Conservation (phyloP, 352 stramenopile genomes). For the Globisporangium abappressorium region DNA sequence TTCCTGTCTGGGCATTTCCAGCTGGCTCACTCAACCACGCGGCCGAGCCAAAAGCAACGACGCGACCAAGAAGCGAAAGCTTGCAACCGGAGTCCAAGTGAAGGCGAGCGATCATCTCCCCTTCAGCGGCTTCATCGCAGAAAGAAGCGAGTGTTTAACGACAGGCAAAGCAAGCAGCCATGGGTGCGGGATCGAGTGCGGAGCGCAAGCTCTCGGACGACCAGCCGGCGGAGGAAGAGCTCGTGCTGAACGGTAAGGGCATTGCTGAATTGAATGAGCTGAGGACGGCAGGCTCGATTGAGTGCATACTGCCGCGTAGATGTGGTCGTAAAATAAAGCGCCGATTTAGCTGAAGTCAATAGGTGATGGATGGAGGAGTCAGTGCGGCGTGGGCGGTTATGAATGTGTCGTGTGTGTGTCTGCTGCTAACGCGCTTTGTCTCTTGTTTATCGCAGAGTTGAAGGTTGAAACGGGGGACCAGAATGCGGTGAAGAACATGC, state of each 20-base stretch:
- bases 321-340: background rate
- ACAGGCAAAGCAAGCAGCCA: constrained; percentile 1
- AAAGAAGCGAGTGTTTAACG: background rate
- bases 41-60: constrained; percentile 1
- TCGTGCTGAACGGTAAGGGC: constrained; percentile 61
- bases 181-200: constrained; percentile 17
- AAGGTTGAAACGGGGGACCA: constrained; percentile 80
- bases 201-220: constrained; percentile 58
- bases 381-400: background rate
- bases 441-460: constrained; percentile 30
- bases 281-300: background rate
- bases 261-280: background rate
- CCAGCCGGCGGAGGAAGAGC: constrained; percentile 41
- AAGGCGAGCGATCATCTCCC: background rate
- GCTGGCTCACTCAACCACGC: constrained; percentile 9
- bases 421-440: constrained; percentile 1
- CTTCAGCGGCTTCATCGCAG: background rate
- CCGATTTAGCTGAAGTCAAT: background rate
- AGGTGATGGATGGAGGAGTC: background rate
- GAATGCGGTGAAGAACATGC: constrained; percentile 83
- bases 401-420: background rate
- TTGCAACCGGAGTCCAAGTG: background rate
- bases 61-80: background rate
- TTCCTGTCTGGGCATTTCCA: background rate
- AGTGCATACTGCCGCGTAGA: background rate